Evolutionary conservation across 1,284 basidiomycete species (phyloP), one percentile per base, ranked within the genome.

Genomic region (Cryptococcus neoformans): DNA sequence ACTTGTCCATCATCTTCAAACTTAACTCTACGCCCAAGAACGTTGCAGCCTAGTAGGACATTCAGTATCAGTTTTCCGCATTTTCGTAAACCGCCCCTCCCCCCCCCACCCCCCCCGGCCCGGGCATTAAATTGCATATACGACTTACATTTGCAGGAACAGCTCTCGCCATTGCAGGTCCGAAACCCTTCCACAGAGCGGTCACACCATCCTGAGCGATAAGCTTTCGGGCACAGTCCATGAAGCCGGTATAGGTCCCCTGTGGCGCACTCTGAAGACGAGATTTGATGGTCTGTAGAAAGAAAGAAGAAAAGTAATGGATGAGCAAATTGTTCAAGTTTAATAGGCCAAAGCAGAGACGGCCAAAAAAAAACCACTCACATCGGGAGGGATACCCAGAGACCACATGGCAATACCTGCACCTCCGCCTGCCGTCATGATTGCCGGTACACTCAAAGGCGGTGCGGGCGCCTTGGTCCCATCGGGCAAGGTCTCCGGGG

Each of bases 391-490:
- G 65, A 97, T 95, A 37, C 90, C 93, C 65, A 96, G 82, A 38
- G 89, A 83, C 94, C 94, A 97, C 96, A 99, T 99, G 47, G 93
- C 92, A 39, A 99, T 86, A 70, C 96, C 96, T 7, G 96, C 96
- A 54, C 86, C 87, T 61, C 94, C 95, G 70, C 96, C 96, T 46
- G 96, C 92, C 53, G 94, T 70, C 68, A 98, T 88, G 69, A 99
- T 86, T 36, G 90, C 89, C 47, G 88, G 82, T 41, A 99, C 82
- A 71, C 94, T 91, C 60, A 99, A 83, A 56, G 96, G 86, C 39
- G 86, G 83, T 4, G 90, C 82, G 37, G 87, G 88, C 47, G 83
- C 84, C 21, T 91, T 90, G 47, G 70, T 47, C 87, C 91, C 69
- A 9, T 63, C 66, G 16, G 69, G 72, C 39, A 74, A 57, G 17